Conservation (phyloP, 2,329 filamentous ascomycete genomes). For the Aspergillus ibericus region DNA sequence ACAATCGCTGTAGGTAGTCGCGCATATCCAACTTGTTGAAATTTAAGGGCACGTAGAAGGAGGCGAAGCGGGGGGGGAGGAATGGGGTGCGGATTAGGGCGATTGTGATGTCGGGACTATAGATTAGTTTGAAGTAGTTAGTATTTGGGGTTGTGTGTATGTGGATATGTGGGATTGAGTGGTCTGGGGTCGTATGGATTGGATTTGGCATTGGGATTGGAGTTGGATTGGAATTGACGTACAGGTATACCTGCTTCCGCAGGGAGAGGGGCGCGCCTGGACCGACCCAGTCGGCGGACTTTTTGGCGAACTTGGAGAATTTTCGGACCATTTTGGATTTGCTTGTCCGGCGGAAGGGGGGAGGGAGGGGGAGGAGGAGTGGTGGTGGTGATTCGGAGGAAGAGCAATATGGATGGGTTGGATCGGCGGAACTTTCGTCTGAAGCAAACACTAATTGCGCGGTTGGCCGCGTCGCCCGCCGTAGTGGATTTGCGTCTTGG, state of each 20-base stretch:
- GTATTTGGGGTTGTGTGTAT: too few relatives aligned
- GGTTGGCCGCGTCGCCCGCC: slow-evolving; percentile 37
- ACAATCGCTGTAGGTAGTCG: slow-evolving; percentile 88
- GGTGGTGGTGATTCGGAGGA: background rate
- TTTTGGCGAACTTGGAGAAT: slow-evolving; percentile 29
- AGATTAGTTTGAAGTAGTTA: too few relatives aligned
- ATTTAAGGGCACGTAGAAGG: slow-evolving; percentile 84
- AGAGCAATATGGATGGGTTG: background rate
- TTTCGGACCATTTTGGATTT: slow-evolving; percentile 31
- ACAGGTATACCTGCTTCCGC: slow-evolving; percentile 58
- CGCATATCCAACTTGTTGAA: slow-evolving; percentile 97
- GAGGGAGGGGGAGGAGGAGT: background rate
- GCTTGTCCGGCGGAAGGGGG: slow-evolving; percentile 6
- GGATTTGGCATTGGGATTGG: background rate
- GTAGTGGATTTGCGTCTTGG: slow-evolving; percentile 16
- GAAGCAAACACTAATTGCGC: slow-evolving; percentile 28
- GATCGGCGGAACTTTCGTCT: slow-evolving; percentile 29
- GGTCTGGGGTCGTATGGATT: too few relatives aligned
- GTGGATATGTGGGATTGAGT: too few relatives aligned
- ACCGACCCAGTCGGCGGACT: slow-evolving; percentile 25
- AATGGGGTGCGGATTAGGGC: slow-evolving; percentile 72
- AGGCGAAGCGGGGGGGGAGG: slow-evolving; percentile 76
- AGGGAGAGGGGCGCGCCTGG: slow-evolving; percentile 27
- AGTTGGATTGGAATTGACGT: slow-evolving; percentile 31
- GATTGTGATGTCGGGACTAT: slow-evolving; percentile 77